Evolutionary conservation across 2,329 filamentous ascomycete genomes (phyloP).

Genomic region (Sporothrix pallida): DNA sequence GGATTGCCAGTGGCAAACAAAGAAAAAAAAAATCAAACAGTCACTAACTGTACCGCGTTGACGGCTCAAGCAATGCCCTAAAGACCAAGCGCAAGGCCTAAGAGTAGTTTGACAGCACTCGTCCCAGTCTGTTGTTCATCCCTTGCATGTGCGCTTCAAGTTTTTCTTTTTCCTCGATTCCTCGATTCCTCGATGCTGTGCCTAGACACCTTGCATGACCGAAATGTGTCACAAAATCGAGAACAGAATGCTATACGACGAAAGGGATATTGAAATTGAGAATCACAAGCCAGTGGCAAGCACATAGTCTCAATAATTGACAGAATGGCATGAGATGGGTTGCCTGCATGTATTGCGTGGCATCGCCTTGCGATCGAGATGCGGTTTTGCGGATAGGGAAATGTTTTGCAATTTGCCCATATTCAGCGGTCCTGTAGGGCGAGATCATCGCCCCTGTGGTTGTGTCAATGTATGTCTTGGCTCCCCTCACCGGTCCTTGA

Average conservation of each 20-base stretch:
- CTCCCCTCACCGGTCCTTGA: neutral
- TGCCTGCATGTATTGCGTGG: neutral
- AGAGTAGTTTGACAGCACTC: neutral
- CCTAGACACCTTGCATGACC: neutral
- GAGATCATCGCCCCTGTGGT: neutral
- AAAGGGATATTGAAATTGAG: neutral
- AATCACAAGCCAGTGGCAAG: constrained; percentile 13
- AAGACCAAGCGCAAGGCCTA: neutral
- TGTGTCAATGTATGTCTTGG: neutral
- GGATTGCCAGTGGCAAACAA: constrained; percentile 7
- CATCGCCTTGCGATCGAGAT: constrained; percentile 12
- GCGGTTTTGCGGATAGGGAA: neutral
- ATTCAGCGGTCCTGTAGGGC: neutral
- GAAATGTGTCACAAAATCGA: neutral
- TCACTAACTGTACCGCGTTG: neutral
- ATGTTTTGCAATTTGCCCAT: neutral
- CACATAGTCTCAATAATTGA: too few species aligned
- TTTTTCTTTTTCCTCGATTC: neutral
- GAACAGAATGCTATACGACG: neutral
- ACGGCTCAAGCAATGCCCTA: neutral
- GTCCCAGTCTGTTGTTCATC: neutral
- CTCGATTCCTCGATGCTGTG: neutral
- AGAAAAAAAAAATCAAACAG: neutral
- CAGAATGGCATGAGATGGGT: neutral
- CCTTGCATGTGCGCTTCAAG: neutral